These are phyloP conservation scores for Fusarium illudens DNA, from an alignment of 2,329 filamentous ascomycete species.

Conservation along the genomic window DNA sequence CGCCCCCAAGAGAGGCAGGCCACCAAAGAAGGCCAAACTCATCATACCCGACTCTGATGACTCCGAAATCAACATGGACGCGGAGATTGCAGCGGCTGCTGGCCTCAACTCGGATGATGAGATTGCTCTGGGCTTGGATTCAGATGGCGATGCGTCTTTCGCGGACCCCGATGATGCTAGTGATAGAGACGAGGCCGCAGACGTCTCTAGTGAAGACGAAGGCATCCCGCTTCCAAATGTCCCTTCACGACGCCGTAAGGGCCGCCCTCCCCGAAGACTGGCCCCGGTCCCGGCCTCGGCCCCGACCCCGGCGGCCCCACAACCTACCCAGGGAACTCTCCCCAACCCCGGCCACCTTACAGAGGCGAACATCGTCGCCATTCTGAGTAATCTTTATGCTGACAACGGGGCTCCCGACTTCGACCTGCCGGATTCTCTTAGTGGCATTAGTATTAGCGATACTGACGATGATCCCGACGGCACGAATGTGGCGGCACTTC, in stretches of 20 bases:
- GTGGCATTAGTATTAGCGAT: constrained; percentile 33
- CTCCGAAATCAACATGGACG: constrained; percentile 45
- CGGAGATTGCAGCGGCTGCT: constrained; percentile 42
- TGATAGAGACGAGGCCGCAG: constrained; percentile 23
- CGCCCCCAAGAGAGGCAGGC: constrained; percentile 27
- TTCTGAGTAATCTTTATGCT: not conserved
- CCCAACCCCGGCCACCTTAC: not conserved
- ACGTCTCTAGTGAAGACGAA: constrained; percentile 43
- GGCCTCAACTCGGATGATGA: constrained; percentile 29
- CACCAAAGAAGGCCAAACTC: constrained; percentile 44
- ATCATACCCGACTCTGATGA: constrained; percentile 46
- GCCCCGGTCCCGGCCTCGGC: not conserved
- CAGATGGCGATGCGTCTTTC: constrained; percentile 26
- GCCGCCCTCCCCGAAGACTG: not conserved
- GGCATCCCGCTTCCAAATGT: constrained; percentile 37
- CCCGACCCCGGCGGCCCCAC: not conserved
- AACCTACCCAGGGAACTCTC: not conserved
- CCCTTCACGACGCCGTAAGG: constrained; percentile 15
- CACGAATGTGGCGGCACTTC: constrained; percentile 20
- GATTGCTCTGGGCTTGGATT: constrained; percentile 3
- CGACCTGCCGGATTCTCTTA: not conserved
- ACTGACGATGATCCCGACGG: constrained; percentile 15
- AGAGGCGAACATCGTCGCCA: not conserved
- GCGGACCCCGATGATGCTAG: constrained; percentile 28
- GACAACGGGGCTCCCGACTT: not conserved